Base-by-base conservation (phyloP, 2,329 filamentous ascomycete genomes). In the Cryphonectria radicalis region DNA sequence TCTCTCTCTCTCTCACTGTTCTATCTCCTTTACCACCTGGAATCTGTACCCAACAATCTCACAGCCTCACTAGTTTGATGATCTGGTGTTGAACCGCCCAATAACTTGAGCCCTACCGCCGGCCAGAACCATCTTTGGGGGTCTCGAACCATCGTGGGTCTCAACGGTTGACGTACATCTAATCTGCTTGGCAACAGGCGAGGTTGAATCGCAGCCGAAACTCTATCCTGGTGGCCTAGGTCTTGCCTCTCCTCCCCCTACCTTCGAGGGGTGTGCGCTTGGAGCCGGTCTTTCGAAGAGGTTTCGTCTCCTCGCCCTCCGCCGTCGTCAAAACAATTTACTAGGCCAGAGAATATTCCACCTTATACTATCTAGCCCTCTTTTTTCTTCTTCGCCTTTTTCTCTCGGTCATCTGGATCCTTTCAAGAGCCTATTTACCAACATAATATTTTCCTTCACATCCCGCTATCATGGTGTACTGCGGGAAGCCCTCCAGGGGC, bases 401-500 rank as follows among this genome's bases (percentile, higher is more conserved):
- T 46, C 53, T 11, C 53, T 32, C 25, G 4, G 28, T 6, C 32
- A 32, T 32, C 55, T 59, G 25, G 28, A 35, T 35, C 25, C 13
- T 66, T 66, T n/a, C 32, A 35, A 13, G 53, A 66, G 25, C 17
- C 62, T 10, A 66, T n/a, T 11, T 62, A 67, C 63, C 28, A 32
- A 32, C 19, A 32, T 7, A n/a, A 25, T 17, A 10, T 40, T 40
- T 13, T 37, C 10, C 10, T 14, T 2, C 13, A 60, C 65, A 60
- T 40, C 67, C 66, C 73, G 60, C 71, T 79, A 81, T 72, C 74
- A 91, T 91, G 89, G 89, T 90, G 17, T 91, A 90, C 76, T 89
- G 87, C 73, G 89, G 89, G 59, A 90, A 90, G 80, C 88, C 90
- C 77, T 91, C 89, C 0, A 82, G 85, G 81, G 91, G 91, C 76